These are phyloP conservation scores for Starmerella gropengiesseri DNA, from an alignment of 805 yeast species.

Conservation along the genomic window DNA sequence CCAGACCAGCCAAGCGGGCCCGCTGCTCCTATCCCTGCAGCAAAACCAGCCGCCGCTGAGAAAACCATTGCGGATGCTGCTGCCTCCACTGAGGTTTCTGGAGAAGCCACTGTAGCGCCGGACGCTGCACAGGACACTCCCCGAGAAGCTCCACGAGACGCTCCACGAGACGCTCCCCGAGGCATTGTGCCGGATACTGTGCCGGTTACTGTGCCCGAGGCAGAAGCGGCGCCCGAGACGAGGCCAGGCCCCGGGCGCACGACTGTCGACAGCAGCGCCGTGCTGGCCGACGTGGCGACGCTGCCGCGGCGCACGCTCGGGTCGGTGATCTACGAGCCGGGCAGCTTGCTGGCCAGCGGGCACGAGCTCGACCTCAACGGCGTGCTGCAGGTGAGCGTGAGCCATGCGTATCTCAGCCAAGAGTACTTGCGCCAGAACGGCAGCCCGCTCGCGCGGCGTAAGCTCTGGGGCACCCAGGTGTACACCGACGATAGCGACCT, in stretches of 20 bases:
- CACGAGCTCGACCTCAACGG: constrained; percentile 29
- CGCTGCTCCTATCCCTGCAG: no score
- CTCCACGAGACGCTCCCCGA: no score
- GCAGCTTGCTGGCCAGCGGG: constrained; percentile 23
- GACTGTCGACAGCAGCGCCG: constrained; percentile 32
- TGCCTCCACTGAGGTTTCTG: no score
- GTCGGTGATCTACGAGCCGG: constrained; percentile 39
- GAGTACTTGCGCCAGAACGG: no score
- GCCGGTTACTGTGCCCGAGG: no score
- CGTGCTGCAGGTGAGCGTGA: constrained; percentile 46
- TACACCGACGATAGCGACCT: constrained; percentile 92
- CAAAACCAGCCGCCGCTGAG: no score
- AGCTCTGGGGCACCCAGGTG: constrained; percentile 85
- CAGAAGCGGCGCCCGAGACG: neutral
- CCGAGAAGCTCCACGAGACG: no score
- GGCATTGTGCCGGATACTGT: no score
- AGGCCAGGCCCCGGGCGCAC: neutral
- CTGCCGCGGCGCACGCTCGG: constrained; percentile 44
- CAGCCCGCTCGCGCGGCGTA: constrained; percentile 34
- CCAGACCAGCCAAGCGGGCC: no score
- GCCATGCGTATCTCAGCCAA: constrained; percentile 33
- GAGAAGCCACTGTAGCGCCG: no score
- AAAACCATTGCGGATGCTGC: no score
- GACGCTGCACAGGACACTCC: no score
- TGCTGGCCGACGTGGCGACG: constrained; percentile 32